Percentiles rank a stretch among this genome's conserved stretches.
Conservation (phyloP, 2,329 filamentous ascomycete genomes). For the Aspergillus transmontanensis region DNA sequence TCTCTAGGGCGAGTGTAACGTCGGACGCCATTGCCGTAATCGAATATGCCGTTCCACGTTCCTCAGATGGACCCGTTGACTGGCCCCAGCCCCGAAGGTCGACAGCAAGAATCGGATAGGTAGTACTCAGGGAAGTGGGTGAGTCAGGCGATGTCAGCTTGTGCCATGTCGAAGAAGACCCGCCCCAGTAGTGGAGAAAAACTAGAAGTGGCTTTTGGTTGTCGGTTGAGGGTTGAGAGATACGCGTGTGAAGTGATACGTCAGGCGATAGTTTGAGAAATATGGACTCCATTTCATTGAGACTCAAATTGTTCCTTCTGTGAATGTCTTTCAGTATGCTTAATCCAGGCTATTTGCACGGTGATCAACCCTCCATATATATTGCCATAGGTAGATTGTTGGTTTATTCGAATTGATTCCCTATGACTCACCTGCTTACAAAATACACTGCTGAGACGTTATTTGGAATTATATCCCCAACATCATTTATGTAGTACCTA, state of each 20-base stretch:
- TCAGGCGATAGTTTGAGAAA: constrained; percentile 8
- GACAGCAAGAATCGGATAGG: constrained; percentile 30
- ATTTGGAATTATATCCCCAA: background rate
- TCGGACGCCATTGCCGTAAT: constrained; percentile 23
- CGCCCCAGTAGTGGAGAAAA: constrained; percentile 46
- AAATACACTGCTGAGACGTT: background rate
- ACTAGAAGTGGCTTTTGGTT: constrained; percentile 25
- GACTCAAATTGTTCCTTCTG: background rate
- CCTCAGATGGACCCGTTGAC: constrained; percentile 31
- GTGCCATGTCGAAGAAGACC: constrained; percentile 37
- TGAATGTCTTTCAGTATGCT: background rate
- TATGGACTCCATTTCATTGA: background rate
- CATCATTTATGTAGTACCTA: background rate
- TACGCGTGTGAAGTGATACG: constrained; percentile 15
- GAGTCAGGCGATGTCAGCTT: constrained; percentile 27
- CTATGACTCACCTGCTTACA: background rate
- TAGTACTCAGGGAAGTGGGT: constrained; percentile 14
- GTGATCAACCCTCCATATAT: background rate
- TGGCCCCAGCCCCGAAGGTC: constrained; percentile 43
- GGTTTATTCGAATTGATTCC: background rate
- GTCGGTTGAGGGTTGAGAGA: constrained; percentile 6
- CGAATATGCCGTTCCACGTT: constrained; percentile 29
- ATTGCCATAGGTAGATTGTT: background rate
- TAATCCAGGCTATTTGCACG: too few species aligned
- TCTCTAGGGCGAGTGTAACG: constrained; percentile 11